A percentile compares a stretch with the other conserved stretches of the same genome.
phyloP scores from a whole-genome alignment of 345 rosid species.

The Eucalyptus cloeziana region DNA sequence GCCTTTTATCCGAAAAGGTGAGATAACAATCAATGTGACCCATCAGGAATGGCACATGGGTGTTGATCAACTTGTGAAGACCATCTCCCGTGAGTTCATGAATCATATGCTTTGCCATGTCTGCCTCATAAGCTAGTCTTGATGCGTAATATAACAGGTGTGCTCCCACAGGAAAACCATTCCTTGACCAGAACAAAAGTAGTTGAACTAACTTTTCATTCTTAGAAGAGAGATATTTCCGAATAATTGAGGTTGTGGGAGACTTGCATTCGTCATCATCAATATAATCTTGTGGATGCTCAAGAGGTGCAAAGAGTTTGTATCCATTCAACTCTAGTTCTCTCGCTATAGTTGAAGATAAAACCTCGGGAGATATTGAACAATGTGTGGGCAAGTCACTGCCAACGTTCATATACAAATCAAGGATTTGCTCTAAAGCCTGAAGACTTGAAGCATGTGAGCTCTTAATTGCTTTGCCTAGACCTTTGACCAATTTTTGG shows the following conservation, averaged over 20 bases:
- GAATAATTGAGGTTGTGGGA: constrained; percentile 17
- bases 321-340: constrained; percentile 17
- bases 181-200: constrained; percentile 29
- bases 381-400: neutral
- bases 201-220: constrained; percentile 13
- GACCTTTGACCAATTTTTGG: constrained; percentile 10
- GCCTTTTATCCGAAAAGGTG: constrained; percentile 5
- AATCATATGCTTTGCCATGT: neutral
- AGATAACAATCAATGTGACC: constrained; percentile 30
- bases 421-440: constrained; percentile 22
- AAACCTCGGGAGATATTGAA: constrained; percentile 3
- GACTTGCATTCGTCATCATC: constrained; percentile 18
- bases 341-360: constrained; percentile 11
- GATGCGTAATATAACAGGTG: constrained; percentile 23
- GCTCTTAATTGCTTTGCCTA: constrained; percentile 8
- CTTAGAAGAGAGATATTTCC: constrained; percentile 20
- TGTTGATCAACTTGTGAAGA: neutral
- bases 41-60: constrained; percentile 9
- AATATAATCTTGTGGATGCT: neutral
- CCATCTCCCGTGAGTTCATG: neutral
- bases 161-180: constrained; percentile 29
- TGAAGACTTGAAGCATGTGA: constrained; percentile 11
- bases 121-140: constrained; percentile 33
- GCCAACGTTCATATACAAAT: constrained; percentile 6
- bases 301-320: constrained; percentile 22